Percentiles rank a stretch among this genome's conserved stretches.
phyloP scores from a whole-genome alignment of 192 early-diverging fungal species.

The Chytriomyces sp. region DNA sequence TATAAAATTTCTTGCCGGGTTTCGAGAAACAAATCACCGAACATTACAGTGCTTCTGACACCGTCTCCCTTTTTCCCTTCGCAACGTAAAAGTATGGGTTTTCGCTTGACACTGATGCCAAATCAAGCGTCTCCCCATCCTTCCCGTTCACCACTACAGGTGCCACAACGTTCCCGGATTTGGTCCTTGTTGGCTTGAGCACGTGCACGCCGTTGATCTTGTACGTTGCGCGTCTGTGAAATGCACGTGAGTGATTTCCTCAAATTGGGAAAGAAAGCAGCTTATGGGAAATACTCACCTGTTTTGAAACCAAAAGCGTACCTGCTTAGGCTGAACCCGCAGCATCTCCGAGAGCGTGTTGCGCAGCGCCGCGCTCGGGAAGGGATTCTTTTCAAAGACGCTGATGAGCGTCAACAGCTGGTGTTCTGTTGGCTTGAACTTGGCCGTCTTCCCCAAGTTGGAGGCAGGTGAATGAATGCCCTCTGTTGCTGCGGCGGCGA shows the following conservation, averaged over 20 bases:
- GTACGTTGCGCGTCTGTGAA: not conserved
- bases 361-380: conserved; percentile 8
- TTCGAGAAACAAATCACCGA: not conserved
- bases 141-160: no score
- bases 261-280: no score
- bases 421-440: conserved; percentile 16
- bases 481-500: no score
- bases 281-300: no score
- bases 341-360: not conserved
- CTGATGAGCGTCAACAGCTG: not conserved
- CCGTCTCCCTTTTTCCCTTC: not conserved
- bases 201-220: not conserved
- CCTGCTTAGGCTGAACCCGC: conserved; percentile 11
- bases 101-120: not conserved
- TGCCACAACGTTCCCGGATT: not conserved
- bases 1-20: not conserved
- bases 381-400: conserved; percentile 9
- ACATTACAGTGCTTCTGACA: not conserved
- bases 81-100: not conserved
- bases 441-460: not conserved
- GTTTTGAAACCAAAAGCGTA: conserved; percentile 19
- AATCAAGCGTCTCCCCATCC: not conserved
- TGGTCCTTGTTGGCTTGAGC: not conserved
- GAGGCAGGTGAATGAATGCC: no score
- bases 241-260: no score